These are phyloP conservation scores for Apiotrichum sp. DNA, from an alignment of 1,284 basidiomycete species.

Conservation along the genomic window DNA sequence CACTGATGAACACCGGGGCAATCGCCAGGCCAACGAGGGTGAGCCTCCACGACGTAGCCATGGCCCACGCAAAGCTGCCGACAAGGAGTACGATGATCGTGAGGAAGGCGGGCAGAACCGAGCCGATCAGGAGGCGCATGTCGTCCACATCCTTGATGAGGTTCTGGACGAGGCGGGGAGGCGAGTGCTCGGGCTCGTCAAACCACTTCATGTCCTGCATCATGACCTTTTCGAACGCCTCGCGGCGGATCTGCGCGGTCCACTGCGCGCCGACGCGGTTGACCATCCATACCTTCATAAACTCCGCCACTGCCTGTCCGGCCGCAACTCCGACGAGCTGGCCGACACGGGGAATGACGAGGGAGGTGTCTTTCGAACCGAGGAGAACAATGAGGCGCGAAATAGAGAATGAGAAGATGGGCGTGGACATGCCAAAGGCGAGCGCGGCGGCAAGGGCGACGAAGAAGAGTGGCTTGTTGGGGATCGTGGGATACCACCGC, in stretches of 20 bases:
- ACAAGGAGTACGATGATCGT: constrained; percentile 75
- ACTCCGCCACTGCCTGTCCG: constrained; percentile 66
- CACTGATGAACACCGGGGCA: constrained; percentile 71
- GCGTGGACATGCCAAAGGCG: constrained; percentile 73
- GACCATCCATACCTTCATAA: constrained; percentile 69
- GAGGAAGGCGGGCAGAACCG: constrained; percentile 64
- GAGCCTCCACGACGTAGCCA: constrained; percentile 83
- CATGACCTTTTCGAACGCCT: constrained; percentile 60
- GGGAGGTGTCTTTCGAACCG: constrained; percentile 61
- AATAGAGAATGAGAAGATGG: constrained; percentile 84
- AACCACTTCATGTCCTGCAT: constrained; percentile 88
- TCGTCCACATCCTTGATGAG: constrained; percentile 91
- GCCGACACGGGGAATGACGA: constrained; percentile 54
- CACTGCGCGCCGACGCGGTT: constrained; percentile 69
- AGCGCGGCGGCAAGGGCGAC: constrained; percentile 63
- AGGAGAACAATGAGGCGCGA: constrained; percentile 74
- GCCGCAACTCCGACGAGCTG: constrained; percentile 63
- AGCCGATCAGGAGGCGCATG: constrained; percentile 68
- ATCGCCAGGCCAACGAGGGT: constrained; percentile 85
- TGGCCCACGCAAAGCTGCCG: constrained; percentile 79
- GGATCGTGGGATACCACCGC: constrained; percentile 59
- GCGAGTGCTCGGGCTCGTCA: constrained; percentile 62
- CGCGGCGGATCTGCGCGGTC: constrained; percentile 63
- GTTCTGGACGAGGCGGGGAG: constrained; percentile 64
- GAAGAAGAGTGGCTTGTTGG: constrained; percentile 63